A percentile compares a stretch with the other conserved stretches of the same genome.
Conservation (phyloP, 2,329 filamentous ascomycete species). For the Orbilia javanica region DNA sequence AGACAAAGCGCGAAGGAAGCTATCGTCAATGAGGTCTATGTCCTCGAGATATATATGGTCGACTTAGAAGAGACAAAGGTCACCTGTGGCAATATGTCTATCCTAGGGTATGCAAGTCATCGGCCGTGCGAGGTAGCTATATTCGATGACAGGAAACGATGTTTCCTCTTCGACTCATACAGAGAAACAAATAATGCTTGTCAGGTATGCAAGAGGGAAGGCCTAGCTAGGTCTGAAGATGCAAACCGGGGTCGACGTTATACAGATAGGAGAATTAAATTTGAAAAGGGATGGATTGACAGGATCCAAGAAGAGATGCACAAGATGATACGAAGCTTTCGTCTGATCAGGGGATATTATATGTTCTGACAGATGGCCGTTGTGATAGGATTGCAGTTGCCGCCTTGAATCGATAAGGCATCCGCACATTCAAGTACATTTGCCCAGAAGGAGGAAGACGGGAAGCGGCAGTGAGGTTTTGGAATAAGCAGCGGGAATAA, state of each 20-base stretch:
- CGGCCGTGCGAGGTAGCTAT: conserved; percentile 16
- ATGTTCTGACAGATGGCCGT: conserved; percentile 46
- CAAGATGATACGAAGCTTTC: conserved; percentile 18
- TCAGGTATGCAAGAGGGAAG: conserved; percentile 5
- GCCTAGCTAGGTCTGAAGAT: conserved; percentile 26
- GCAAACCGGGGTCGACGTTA: conserved; percentile 28
- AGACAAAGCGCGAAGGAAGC: conserved; percentile 22
- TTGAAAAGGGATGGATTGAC: conserved; percentile 45
- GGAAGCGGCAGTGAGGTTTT: conserved; percentile 51
- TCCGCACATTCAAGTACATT: conserved; percentile 55
- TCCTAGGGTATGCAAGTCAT: conserved; percentile 50
- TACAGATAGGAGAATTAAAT: conserved; percentile 43
- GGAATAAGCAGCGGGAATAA: conserved; percentile 46
- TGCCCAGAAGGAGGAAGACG: conserved; percentile 37
- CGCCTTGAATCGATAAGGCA: conserved; percentile 59
- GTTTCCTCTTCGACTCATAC: conserved; percentile 53
- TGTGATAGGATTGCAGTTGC: conserved; percentile 56
- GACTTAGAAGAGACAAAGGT: conserved; percentile 17
- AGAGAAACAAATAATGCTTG: conserved; percentile 21
- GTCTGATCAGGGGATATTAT: conserved; percentile 56
- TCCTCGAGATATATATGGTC: conserved; percentile 35
- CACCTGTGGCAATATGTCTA: conserved; percentile 12
- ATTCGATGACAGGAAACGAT: conserved; percentile 47
- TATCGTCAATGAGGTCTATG: conserved; percentile 46
- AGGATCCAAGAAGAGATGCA: conserved; percentile 46